Evolutionary conservation across 306 rosid species (phyloP).

Genomic region (Inga oerstediana): DNA sequence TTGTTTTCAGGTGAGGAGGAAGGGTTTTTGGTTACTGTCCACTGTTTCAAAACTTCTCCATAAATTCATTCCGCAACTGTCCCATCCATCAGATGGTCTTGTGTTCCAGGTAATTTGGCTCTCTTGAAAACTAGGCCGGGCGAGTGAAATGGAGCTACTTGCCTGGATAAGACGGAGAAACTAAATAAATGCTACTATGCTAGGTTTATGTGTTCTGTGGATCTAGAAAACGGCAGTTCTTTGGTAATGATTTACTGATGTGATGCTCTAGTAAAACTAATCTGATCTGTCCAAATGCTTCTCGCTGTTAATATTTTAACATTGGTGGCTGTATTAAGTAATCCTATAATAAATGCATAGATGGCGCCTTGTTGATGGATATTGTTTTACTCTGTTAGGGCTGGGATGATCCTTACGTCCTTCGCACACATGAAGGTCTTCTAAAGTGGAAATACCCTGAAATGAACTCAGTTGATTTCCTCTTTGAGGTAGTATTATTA

Average conservation of each 20-base stretch:
- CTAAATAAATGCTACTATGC: not conserved
- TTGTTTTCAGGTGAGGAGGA: constrained; percentile 88
- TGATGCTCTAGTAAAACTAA: constrained; percentile 14
- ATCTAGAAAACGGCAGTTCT: constrained; percentile 4
- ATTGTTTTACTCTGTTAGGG: constrained; percentile 56
- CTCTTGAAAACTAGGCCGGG: constrained; percentile 18
- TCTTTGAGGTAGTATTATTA: constrained; percentile 72
- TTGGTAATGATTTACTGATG: constrained; percentile 19
- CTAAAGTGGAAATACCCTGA: constrained; percentile 92
- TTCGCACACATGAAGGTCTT: constrained; percentile 99
- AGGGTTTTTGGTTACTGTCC: constrained; percentile 94
- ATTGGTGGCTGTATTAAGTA: not conserved
- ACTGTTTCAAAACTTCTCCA: constrained; percentile 86
- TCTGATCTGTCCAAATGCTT: constrained; percentile 5
- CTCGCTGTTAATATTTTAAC: constrained; percentile 16
- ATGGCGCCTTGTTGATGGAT: constrained; percentile 24
- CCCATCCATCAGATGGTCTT: constrained; percentile 95
- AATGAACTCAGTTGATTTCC: constrained; percentile 95
- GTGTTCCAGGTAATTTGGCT: constrained; percentile 78
- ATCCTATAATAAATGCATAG: constrained; percentile 18
- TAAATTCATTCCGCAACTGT: constrained; percentile 91
- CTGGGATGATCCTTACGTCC: constrained; percentile 98
- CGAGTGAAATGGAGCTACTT: constrained; percentile 6
- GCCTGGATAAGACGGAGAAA: constrained; percentile 7
- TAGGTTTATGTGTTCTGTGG: not conserved